These are phyloP conservation scores for Lepraria neglecta DNA, from an alignment of 495 filamentous ascomycete genomes.

Conservation along the genomic window DNA sequence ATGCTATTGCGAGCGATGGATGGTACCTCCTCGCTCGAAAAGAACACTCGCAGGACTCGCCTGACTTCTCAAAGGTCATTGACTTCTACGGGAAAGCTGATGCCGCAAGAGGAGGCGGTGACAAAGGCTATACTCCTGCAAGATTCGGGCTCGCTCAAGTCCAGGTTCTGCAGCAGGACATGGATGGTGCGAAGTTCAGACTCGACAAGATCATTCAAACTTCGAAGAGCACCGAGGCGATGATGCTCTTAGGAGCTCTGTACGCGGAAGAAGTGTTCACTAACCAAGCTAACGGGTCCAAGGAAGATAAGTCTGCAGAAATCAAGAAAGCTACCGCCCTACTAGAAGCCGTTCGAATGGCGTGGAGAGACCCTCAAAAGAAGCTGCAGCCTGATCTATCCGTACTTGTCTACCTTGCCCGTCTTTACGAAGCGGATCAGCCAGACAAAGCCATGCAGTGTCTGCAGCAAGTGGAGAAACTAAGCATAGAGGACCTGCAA, in stretches of 20 bases:
- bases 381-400: slow-evolving; percentile 71
- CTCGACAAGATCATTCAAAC: slow-evolving; percentile 89
- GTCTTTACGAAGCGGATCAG: slow-evolving; percentile 76
- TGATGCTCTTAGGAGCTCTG: slow-evolving; percentile 80
- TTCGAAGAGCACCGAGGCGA: slow-evolving; percentile 79
- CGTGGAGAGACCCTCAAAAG: slow-evolving; percentile 88
- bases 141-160: slow-evolving; percentile 91
- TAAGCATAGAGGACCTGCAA: slow-evolving; percentile 69
- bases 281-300: slow-evolving; percentile 59
- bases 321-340: slow-evolving; percentile 74
- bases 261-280: slow-evolving; percentile 91
- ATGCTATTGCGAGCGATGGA: slow-evolving; percentile 89
- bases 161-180: slow-evolving; percentile 72
- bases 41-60: slow-evolving; percentile 62
- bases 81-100: slow-evolving; percentile 86
- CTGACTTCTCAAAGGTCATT: slow-evolving; percentile 59
- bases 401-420: slow-evolving; percentile 85
- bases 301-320: slow-evolving; percentile 81
- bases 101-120: slow-evolving; percentile 76
- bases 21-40: slow-evolving; percentile 92
- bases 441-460: slow-evolving; percentile 90
- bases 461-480: slow-evolving; percentile 78
- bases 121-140: slow-evolving; percentile 82
- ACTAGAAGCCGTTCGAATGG: slow-evolving; percentile 73
- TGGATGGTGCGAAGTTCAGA: slow-evolving; percentile 85